Base-by-base conservation (phyloP, 2,329 filamentous ascomycete genomes). In the Onygenales sp. region DNA sequence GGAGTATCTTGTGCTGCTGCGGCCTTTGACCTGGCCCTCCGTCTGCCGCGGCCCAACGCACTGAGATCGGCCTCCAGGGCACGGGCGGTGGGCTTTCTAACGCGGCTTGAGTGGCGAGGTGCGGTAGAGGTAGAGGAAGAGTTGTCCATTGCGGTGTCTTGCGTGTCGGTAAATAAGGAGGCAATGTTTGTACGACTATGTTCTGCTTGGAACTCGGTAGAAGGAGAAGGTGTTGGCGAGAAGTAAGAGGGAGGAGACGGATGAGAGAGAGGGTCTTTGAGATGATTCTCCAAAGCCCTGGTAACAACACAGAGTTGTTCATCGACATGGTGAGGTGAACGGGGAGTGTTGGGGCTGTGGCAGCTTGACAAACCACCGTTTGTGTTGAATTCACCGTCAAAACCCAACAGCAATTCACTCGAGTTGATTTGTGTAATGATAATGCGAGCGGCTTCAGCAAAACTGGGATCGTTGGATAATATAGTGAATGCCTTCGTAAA, bases 71-170 rank as follows among this genome's bases (percentile, higher is more conserved):
- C 60, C 55, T 69, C 66, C 17, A 63, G 58, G 7, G 66, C 65
- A 33, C 64, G 63, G 17, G 56, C 55, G 3, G 65, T 67, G 14
- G 64, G 64, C 46, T 66, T 66, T 43, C 64, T 63, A 33, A 61
- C 42, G 5, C 66, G 64, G 13, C 53, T 58, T 14, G 66, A 68
- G 54, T 38, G 43, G 33, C 33, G 48, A n/a, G 46, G 33, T 31
- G 32, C 32, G 10, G 33, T 44, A 2, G 7, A n/a, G 42, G 45
- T 45, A 36, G 11, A 35, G 46, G 10, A 9, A 17, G 13, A 7
- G 39, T n/a, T 42, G 43, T 41, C 43, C 36, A 36, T 17, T 41
- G n/a, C 36, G 14, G 9, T 47, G 8, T 43, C 11, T 41, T 33
- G 41, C n/a, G 14, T 46, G 32, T 51, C 31, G n/a, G 36, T 21